A percentile compares a stretch with the other conserved stretches of the same genome.
These are phyloP conservation scores for Calonectria montana DNA, from an alignment of 2,329 filamentous ascomycete species.

Conservation along the genomic window DNA sequence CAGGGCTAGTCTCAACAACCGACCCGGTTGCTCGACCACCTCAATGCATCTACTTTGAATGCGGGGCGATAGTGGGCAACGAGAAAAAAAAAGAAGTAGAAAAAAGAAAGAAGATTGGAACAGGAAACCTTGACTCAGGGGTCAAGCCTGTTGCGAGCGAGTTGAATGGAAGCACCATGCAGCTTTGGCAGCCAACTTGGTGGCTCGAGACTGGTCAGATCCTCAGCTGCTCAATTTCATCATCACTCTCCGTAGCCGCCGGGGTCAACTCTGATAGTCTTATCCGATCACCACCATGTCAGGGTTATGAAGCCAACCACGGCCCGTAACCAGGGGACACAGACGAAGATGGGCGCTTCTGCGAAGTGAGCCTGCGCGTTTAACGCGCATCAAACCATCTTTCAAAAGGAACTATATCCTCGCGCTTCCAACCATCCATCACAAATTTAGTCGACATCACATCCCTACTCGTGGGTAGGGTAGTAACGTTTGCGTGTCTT, in stretches of 20 bases:
- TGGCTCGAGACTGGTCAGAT: constrained; percentile 10
- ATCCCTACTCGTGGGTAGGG: background rate
- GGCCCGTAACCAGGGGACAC: background rate
- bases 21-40: constrained; percentile 2
- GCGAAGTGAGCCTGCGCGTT: constrained; percentile 15
- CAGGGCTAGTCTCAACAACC: constrained; percentile 19
- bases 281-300: constrained; percentile 11
- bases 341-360: constrained; percentile 8
- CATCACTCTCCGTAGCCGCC: constrained; percentile 16
- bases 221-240: background rate
- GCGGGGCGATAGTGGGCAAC: constrained; percentile 19
- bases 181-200: constrained; percentile 2
- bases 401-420: background rate
- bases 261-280: background rate
- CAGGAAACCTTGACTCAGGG: constrained; percentile 17
- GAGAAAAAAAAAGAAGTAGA: background rate
- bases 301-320: constrained; percentile 17
- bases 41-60: background rate
- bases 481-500: background rate
- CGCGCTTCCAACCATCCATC: constrained; percentile 21
- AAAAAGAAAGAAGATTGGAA: background rate
- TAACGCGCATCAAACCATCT: constrained; percentile 17
- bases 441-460: background rate
- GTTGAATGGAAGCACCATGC: constrained; percentile 4
- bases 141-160: constrained; percentile 10